phyloP scores from a whole-genome alignment of 2,329 filamentous ascomycete genomes.

The Exophiala viscosa region DNA sequence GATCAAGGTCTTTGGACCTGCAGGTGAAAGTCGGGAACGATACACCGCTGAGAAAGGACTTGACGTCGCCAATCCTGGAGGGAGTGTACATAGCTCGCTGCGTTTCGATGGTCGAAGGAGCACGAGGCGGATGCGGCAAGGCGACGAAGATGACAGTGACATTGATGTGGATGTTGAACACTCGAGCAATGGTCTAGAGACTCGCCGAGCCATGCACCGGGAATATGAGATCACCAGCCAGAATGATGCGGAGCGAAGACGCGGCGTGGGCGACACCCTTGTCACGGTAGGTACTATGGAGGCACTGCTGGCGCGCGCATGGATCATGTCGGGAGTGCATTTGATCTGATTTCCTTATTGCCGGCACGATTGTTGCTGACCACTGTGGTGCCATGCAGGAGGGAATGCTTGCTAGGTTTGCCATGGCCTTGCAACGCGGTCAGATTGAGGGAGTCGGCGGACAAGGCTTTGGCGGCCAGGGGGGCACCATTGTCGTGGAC shows the following conservation, averaged over 20 bases:
- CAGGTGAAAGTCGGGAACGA: slow-evolving; percentile 52
- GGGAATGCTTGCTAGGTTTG: slow-evolving; percentile 46
- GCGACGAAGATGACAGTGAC: slow-evolving; percentile 17
- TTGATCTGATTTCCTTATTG: slow-evolving; percentile 17
- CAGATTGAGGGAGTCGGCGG: slow-evolving; percentile 31
- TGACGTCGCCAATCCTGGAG: slow-evolving; percentile 53
- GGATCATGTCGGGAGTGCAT: slow-evolving; percentile 23
- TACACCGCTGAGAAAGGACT: slow-evolving; percentile 54
- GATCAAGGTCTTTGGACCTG: slow-evolving; percentile 63
- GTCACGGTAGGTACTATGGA: slow-evolving; percentile 48
- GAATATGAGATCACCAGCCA: slow-evolving; percentile 59
- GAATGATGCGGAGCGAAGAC: slow-evolving; percentile 59
- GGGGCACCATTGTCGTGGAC: slow-evolving; percentile 38
- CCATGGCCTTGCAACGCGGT: slow-evolving; percentile 40
- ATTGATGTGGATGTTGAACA: slow-evolving; percentile 5
- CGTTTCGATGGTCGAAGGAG: slow-evolving; percentile 29
- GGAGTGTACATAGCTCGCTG: slow-evolving; percentile 36
- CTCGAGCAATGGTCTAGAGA: slow-evolving; percentile 45
- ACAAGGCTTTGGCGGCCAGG: slow-evolving; percentile 32
- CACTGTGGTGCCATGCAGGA: slow-evolving; percentile 34
- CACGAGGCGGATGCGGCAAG: slow-evolving; percentile 14
- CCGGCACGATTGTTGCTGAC: slow-evolving; percentile 15
- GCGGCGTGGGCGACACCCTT: slow-evolving; percentile 55
- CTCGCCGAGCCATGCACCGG: slow-evolving; percentile 57
- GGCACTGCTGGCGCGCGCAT: slow-evolving; percentile 26